Evolutionary conservation across 345 rosid species (phyloP).

Genomic region (Atalantia buxifolia): DNA sequence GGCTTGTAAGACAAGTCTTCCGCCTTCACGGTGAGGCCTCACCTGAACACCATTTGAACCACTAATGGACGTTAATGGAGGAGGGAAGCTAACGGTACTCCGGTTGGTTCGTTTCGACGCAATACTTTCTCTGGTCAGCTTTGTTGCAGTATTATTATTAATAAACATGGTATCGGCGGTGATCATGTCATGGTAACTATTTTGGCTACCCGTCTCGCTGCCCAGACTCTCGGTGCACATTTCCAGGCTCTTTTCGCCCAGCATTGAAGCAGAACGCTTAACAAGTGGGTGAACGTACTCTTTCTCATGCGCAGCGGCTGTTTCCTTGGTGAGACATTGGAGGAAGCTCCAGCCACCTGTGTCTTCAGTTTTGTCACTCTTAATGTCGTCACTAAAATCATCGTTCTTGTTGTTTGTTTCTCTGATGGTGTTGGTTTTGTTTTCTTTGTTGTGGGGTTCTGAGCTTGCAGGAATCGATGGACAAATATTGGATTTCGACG

Average conservation of each 20-base stretch:
- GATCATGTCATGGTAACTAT: slow-evolving; percentile 16
- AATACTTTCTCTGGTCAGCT: not conserved
- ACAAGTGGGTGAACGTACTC: slow-evolving; percentile 54
- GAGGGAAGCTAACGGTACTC: slow-evolving; percentile 48
- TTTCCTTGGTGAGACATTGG: slow-evolving; percentile 29
- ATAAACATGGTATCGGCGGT: not conserved
- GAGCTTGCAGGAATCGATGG: not conserved
- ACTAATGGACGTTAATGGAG: slow-evolving; percentile 67
- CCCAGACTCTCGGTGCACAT: slow-evolving; percentile 92
- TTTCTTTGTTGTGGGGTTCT: slow-evolving; percentile 6
- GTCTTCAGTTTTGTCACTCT: slow-evolving; percentile 2
- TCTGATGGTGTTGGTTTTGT: slow-evolving; percentile 6
- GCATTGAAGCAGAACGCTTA: slow-evolving; percentile 41
- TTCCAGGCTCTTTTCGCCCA: slow-evolving; percentile 65
- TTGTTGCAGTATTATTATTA: slow-evolving; percentile 3
- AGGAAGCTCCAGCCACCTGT: slow-evolving; percentile 58
- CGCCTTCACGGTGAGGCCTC: slow-evolving; percentile 58
- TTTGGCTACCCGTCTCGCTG: slow-evolving; percentile 64
- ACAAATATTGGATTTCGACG: slow-evolving; percentile 16
- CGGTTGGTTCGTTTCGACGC: slow-evolving; percentile 19
- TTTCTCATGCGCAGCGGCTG: slow-evolving; percentile 10
- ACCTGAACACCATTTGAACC: slow-evolving; percentile 46
- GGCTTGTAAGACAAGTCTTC: slow-evolving; percentile 67
- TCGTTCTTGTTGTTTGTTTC: not conserved
- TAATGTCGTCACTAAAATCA: slow-evolving; percentile 6